Percentiles rank a stretch among this genome's conserved stretches.
Conservation (phyloP, 2,329 filamentous ascomycete genomes). For the Verticillium tricorpus region DNA sequence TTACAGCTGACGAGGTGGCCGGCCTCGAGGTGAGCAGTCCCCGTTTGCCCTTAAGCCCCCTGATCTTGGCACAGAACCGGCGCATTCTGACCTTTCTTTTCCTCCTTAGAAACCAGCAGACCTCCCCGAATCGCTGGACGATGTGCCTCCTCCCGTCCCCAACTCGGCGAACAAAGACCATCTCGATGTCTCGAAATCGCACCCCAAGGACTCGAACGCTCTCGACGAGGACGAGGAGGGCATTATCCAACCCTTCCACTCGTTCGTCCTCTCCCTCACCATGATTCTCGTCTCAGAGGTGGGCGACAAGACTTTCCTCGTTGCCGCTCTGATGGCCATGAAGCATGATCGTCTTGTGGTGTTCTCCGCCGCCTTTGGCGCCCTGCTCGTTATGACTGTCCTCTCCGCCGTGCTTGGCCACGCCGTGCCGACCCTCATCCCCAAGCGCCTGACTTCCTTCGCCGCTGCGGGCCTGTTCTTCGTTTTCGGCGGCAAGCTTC, state of each 20-base stretch:
- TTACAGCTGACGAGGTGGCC: constrained; percentile 32
- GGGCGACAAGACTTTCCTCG: constrained; percentile 97
- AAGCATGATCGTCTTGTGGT: constrained; percentile 91
- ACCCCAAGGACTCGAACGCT: constrained; percentile 21
- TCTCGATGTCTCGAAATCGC: constrained; percentile 37
- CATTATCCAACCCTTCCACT: constrained; percentile 77
- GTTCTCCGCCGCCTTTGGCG: constrained; percentile 90
- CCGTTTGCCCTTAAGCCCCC: neutral
- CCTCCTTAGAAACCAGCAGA: constrained; percentile 67
- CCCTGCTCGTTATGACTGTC: constrained; percentile 89
- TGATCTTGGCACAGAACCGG: neutral
- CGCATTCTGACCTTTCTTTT: constrained; percentile 15
- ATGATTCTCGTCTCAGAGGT: constrained; percentile 98
- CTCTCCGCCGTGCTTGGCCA: constrained; percentile 91
- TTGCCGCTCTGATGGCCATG: constrained; percentile 98
- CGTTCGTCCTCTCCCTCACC: constrained; percentile 84
- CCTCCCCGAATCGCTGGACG: constrained; percentile 73
- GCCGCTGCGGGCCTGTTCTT: constrained; percentile 83
- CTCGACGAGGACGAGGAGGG: constrained; percentile 45
- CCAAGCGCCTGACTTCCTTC: constrained; percentile 86
- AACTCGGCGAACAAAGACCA: constrained; percentile 62
- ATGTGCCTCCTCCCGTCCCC: constrained; percentile 67
- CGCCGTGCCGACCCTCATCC: constrained; percentile 82
- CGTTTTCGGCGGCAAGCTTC: constrained; percentile 78
- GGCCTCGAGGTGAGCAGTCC: constrained; percentile 53